Conservation (phyloP, 139 green algal species). For the Micractinium sp. region DNA sequence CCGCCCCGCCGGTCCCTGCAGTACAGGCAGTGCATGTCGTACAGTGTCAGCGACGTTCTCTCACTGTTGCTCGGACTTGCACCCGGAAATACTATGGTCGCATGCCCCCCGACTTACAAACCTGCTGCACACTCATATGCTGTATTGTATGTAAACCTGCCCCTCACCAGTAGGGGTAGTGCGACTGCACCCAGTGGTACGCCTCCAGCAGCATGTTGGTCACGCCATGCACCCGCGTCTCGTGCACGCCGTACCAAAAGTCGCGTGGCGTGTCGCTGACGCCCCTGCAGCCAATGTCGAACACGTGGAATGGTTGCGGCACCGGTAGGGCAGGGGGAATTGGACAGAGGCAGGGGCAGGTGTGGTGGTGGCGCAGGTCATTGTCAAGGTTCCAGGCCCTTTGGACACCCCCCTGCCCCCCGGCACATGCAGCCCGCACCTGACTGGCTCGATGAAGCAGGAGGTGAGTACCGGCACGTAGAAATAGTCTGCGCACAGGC, state of each 20-base stretch:
- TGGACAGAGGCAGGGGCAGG: too few relatives aligned
- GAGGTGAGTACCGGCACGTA: constrained; percentile 6
- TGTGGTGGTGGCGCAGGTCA: neutral
- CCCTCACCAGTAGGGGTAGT: constrained; percentile 20
- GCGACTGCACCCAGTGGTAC: neutral
- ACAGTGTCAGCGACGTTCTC: too few relatives aligned
- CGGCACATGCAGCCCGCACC: neutral
- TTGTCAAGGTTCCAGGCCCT: too few relatives aligned
- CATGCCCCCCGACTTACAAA: too few relatives aligned
- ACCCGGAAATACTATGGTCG: too few relatives aligned
- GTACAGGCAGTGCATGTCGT: neutral
- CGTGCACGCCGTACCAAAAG: neutral
- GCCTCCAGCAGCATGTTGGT: constrained; percentile 28
- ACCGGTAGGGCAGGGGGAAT: too few relatives aligned
- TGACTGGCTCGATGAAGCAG: constrained; percentile 25
- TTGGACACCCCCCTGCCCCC: too few relatives aligned
- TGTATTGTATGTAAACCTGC: too few relatives aligned
- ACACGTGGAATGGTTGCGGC: neutral
- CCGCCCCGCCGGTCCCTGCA: constrained; percentile 15
- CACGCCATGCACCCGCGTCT: constrained; percentile 1
- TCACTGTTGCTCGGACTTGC: too few relatives aligned
- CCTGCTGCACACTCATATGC: too few relatives aligned
- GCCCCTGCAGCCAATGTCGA: neutral
- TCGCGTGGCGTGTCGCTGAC: neutral
- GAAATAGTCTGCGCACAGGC: constrained; percentile 17